Conservation (phyloP, 306 rosid species). For the cucumber (Cucumis sativus) region Cucumber_9930_V3 NC_026660.2:23098501-23099000, state of each 20-base stretch:
- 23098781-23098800: slow-evolving; percentile 59
- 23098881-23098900: slow-evolving; percentile 44
- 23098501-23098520: background rate
- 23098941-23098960: background rate
- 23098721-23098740: slow-evolving; percentile 53
- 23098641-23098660: background rate
- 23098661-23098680: background rate
- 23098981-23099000: background rate
- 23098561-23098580: background rate
- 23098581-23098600: background rate
- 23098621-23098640: background rate
- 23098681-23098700: background rate
- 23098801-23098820: slow-evolving; percentile 40
- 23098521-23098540: background rate
- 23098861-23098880: slow-evolving; percentile 43
- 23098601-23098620: background rate
- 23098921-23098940: no score
- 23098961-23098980: background rate
- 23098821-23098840: slow-evolving; percentile 80
- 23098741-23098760: slow-evolving; percentile 38
- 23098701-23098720: background rate
- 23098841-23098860: slow-evolving; percentile 63
- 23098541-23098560: background rate
- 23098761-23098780: slow-evolving; percentile 53
- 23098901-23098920: background rate